Conservation (phyloP, 139 green algal genomes). For the Chlorella sp. region DNA sequence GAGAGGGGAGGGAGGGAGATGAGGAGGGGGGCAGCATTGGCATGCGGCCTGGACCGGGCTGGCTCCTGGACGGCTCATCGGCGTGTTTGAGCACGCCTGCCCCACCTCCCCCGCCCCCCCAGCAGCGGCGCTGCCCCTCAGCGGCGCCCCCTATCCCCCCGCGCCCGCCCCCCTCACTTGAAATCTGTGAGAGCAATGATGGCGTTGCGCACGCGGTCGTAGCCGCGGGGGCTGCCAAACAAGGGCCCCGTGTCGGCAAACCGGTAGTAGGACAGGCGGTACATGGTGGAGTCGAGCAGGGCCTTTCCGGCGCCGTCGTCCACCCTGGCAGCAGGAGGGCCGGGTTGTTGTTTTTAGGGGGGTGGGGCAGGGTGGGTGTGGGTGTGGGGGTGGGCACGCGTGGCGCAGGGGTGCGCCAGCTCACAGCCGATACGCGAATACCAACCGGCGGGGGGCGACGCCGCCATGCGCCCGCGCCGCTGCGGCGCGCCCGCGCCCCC, state of each 20-base stretch:
- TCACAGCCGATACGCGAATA: no score
- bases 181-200: conserved; percentile 81
- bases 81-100: no score
- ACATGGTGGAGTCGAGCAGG: conserved; percentile 81
- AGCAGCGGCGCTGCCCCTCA: no score
- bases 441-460: no score
- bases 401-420: no score
- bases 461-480: no score
- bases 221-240: conserved; percentile 55
- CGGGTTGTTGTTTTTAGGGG: conserved; percentile 69
- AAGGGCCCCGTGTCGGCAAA: conserved; percentile 69
- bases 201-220: conserved; percentile 81
- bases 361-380: neutral
- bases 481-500: no score
- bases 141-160: neutral
- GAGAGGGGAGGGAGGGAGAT: neutral
- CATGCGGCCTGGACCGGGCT: no score
- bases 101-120: no score
- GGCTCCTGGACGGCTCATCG: no score
- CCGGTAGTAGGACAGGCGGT: conserved; percentile 90
- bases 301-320: conserved; percentile 66
- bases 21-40: no score
- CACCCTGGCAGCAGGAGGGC: no score
- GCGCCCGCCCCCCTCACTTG: conserved; percentile 31
- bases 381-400: neutral